phyloP scores from a whole-genome alignment of 2,329 filamentous ascomycete genomes.

The Orbilia oligospora region DNA sequence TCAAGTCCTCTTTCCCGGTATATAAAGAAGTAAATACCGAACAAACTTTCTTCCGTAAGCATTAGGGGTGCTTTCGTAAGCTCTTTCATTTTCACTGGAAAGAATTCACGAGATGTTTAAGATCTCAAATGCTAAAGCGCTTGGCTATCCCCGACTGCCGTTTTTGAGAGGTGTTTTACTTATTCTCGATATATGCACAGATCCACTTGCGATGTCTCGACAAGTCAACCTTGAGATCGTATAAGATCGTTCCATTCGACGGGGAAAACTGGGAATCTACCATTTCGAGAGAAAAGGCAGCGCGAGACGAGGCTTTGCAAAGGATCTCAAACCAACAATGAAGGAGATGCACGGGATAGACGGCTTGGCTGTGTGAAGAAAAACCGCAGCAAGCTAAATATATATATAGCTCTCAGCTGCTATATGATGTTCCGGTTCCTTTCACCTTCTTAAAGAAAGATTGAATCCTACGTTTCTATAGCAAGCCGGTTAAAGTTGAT shows the following conservation, averaged over 20 bases:
- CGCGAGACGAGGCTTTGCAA: slow-evolving; percentile 48
- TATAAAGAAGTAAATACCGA: slow-evolving; percentile 10
- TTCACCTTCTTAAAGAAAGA: slow-evolving; percentile 7
- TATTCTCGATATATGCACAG: slow-evolving; percentile 28
- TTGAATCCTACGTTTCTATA: slow-evolving; percentile 25
- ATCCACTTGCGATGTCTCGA: slow-evolving; percentile 58
- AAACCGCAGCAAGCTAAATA: slow-evolving; percentile 17
- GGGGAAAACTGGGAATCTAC: slow-evolving; percentile 48
- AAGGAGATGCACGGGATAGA: slow-evolving; percentile 31
- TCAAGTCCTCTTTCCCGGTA: slow-evolving; percentile 10
- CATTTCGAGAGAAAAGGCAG: slow-evolving; percentile 52
- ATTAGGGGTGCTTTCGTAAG: slow-evolving; percentile 46
- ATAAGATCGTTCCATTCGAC: slow-evolving; percentile 54
- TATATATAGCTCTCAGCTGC: slow-evolving; percentile 17
- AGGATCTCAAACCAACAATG: slow-evolving; percentile 45
- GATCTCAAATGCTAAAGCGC: slow-evolving; percentile 27
- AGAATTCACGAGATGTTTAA: slow-evolving; percentile 18
- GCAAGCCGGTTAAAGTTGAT: slow-evolving; percentile 5
- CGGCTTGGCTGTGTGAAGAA: slow-evolving; percentile 42
- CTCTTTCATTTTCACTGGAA: slow-evolving; percentile 19
- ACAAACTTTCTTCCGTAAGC: slow-evolving; percentile 17
- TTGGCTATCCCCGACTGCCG: slow-evolving; percentile 54
- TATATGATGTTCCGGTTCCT: slow-evolving; percentile 22
- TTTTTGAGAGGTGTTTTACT: slow-evolving; percentile 24
- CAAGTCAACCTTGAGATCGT: slow-evolving; percentile 51